Conservation (phyloP, 805 yeast species). For the Wilhelminamyces savonicus region DNA sequence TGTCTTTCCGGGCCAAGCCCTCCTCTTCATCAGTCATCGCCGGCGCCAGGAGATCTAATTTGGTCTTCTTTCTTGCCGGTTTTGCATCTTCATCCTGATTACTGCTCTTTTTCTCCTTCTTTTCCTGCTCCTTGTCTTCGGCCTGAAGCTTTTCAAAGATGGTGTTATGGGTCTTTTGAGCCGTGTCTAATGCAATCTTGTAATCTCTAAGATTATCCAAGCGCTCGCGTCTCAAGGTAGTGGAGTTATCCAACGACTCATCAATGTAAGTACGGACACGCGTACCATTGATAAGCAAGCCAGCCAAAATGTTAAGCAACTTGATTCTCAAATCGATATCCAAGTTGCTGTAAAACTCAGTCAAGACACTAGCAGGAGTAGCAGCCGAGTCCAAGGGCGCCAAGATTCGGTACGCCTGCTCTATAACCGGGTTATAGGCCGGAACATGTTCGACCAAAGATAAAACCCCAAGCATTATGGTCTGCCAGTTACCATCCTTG, state of each 20-base stretch:
- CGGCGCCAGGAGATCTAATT: constrained; percentile 23
- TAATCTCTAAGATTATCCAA: constrained; percentile 60
- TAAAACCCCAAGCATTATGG: constrained; percentile 67
- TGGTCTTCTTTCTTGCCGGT: constrained; percentile 13
- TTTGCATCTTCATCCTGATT: constrained; percentile 1
- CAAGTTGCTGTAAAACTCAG: constrained; percentile 51
- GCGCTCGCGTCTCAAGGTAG: constrained; percentile 58
- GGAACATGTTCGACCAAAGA: constrained; percentile 54
- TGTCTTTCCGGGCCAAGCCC: constrained; percentile 32
- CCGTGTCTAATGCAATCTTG: constrained; percentile 46
- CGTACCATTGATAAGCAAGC: constrained; percentile 53
- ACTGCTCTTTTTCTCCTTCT: not conserved
- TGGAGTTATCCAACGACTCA: constrained; percentile 56
- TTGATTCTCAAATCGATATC: constrained; percentile 49
- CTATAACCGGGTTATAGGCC: constrained; percentile 44
- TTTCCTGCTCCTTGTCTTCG: constrained; percentile 1
- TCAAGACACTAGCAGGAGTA: constrained; percentile 41
- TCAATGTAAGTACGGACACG: constrained; percentile 62
- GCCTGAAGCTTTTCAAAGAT: constrained; percentile 13
- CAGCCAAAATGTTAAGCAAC: constrained; percentile 56
- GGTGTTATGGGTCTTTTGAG: constrained; percentile 26
- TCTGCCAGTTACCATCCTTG: constrained; percentile 82
- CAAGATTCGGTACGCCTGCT: constrained; percentile 42
- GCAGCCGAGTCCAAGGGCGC: constrained; percentile 53
- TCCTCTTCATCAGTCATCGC: constrained; percentile 38